Percentiles rank a stretch among this genome's conserved stretches.
Conservation (phyloP, 2,329 filamentous ascomycete species). For the Aspergillus versicolor region DNA sequence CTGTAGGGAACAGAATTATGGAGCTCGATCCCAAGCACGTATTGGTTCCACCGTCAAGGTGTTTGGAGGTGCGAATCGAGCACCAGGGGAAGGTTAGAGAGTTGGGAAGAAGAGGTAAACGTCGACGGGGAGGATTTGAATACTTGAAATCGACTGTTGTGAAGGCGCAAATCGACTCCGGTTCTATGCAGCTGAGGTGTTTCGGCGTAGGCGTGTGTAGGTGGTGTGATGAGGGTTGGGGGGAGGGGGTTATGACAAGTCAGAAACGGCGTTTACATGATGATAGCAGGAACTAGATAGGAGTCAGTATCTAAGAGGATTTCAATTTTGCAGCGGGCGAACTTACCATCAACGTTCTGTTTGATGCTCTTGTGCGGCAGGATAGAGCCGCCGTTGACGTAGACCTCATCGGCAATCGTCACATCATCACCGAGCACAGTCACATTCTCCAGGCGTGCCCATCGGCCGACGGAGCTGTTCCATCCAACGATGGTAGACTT, state of each 20-base stretch:
- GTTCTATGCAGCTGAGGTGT: slow-evolving; percentile 36
- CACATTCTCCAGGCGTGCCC: slow-evolving; percentile 96
- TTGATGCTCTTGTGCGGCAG: slow-evolving; percentile 99
- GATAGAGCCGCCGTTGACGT: slow-evolving; percentile 95
- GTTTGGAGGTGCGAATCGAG: slow-evolving; percentile 20
- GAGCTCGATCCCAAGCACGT: slow-evolving; percentile 14
- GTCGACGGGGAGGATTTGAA: slow-evolving; percentile 12
- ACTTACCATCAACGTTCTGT: slow-evolving; percentile 82
- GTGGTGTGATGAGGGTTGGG: slow-evolving; percentile 20
- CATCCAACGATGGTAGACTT: slow-evolving; percentile 98
- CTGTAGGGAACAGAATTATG: slow-evolving; percentile 6
- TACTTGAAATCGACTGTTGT: slow-evolving; percentile 20
- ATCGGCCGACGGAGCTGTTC: slow-evolving; percentile 94
- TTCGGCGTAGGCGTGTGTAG: slow-evolving; percentile 24
- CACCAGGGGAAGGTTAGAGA: slow-evolving; percentile 12
- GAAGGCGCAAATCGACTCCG: slow-evolving; percentile 37
- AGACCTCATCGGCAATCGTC: slow-evolving; percentile 95
- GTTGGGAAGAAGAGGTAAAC: slow-evolving; percentile 17
- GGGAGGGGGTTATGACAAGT: slow-evolving; percentile 25
- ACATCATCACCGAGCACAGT: slow-evolving; percentile 98
- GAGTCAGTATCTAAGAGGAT: slow-evolving; percentile 7
- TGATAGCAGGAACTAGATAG: slow-evolving; percentile 46
- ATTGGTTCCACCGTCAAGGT: slow-evolving; percentile 34
- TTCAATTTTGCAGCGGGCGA: not conserved
- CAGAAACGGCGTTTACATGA: slow-evolving; percentile 44